Percentiles rank a stretch among this genome's conserved stretches.
Evolutionary conservation across 2,329 filamentous ascomycete species (phyloP).

Genomic region (Fusarium robinianum): DNA sequence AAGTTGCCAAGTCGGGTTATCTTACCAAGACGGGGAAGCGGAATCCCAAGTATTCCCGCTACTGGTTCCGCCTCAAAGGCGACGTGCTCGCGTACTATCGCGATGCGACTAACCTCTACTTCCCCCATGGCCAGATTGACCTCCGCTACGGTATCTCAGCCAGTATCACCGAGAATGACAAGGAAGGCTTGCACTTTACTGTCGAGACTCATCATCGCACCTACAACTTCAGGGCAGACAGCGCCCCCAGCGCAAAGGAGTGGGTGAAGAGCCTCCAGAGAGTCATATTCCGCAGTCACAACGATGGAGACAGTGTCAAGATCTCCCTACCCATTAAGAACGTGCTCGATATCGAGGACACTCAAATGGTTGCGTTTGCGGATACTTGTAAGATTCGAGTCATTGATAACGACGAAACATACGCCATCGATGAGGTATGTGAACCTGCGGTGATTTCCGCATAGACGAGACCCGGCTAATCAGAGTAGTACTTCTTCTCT

Average conservation of each 20-base stretch:
- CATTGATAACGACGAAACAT: constrained; percentile 91
- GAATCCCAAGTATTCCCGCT: constrained; percentile 84
- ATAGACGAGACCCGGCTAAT: constrained; percentile 11
- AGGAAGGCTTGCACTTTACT: constrained; percentile 76
- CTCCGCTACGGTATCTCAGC: constrained; percentile 89
- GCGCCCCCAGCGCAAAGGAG: constrained; percentile 83
- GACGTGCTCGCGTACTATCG: constrained; percentile 90
- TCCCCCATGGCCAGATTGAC: constrained; percentile 89
- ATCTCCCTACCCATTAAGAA: constrained; percentile 89
- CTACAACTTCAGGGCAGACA: constrained; percentile 90
- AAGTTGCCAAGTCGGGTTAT: constrained; percentile 83
- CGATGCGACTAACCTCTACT: constrained; percentile 84
- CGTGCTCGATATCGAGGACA: constrained; percentile 90
- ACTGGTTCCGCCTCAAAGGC: constrained; percentile 92
- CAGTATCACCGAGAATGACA: constrained; percentile 74
- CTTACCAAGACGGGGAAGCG: constrained; percentile 86
- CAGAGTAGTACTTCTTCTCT: constrained; percentile 85
- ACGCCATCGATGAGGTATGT: constrained; percentile 86
- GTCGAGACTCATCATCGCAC: constrained; percentile 81
- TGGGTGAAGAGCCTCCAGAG: constrained; percentile 95
- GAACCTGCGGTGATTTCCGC: not conserved
- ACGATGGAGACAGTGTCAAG: constrained; percentile 96
- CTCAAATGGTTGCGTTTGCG: constrained; percentile 85
- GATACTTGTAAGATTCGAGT: constrained; percentile 94
- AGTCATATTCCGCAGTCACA: constrained; percentile 93